These are phyloP conservation scores for Abrus pulchellus DNA, from an alignment of 306 rosid species.

Conservation along the genomic window DNA sequence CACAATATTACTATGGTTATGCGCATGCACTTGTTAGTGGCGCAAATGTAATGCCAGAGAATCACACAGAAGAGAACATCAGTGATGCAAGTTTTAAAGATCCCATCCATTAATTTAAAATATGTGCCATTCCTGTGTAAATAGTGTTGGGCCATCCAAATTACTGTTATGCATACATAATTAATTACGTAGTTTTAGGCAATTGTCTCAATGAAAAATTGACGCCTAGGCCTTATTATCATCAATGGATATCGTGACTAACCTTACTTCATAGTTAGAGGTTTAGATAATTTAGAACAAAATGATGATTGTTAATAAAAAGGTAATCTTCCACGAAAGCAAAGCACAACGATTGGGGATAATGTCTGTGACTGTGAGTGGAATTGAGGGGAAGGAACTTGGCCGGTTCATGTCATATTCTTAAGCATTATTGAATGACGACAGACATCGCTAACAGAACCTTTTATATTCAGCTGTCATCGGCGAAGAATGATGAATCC, in stretches of 20 bases:
- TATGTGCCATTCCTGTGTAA: neutral
- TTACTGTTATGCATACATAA: neutral
- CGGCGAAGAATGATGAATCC: neutral
- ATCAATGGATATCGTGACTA: neutral
- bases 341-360: slow-evolving; percentile 8
- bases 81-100: neutral
- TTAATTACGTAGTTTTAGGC: neutral
- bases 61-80: no score
- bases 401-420: slow-evolving; percentile 30
- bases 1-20: no score
- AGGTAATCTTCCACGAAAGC: neutral
- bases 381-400: neutral
- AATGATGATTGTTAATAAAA: neutral
- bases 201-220: neutral
- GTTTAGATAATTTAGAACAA: neutral
- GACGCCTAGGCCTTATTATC: neutral
- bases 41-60: no score
- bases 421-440: neutral
- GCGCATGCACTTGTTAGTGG: no score
- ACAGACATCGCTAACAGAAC: neutral
- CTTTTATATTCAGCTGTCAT: slow-evolving; percentile 1
- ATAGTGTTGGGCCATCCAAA: neutral
- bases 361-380: no score
- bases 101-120: neutral
- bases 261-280: slow-evolving; percentile 4